Base-by-base conservation (phyloP, 495 filamentous ascomycete species). In the Daldinia bambusicola region DNA sequence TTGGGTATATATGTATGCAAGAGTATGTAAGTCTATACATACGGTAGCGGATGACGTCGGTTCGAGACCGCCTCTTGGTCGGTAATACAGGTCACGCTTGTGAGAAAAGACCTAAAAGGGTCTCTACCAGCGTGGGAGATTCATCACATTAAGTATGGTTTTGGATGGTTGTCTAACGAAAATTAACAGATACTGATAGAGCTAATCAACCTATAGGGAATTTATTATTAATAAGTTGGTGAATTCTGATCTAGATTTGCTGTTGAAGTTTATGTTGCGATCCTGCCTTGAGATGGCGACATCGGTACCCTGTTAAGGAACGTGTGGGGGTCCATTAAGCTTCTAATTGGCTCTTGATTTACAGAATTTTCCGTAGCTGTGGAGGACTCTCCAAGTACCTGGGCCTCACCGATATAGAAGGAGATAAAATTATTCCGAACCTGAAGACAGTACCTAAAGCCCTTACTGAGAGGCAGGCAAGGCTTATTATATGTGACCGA, bases 301-400 rank as follows among this genome's bases (percentile, higher is more conserved):
- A 69, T 69, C 55, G 61, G 62, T 5, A 51, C 37, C 61, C 53
- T 52, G 45, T 60, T 60, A 26, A 20, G 40, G 18, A 43, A 12
- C 3, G 52, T 61, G 70, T 68, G 74, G 70, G 74, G 71, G 63
- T 63, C 45, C 30, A 30, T 74, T 74, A 40, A 74, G 70, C 66
- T 75, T 74, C 71, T 70, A 71, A 71, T 71, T 69, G 74, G 65
- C 7, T 64, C 45, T 40, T 31, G 10, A 26, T 32, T 50, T 48
- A 58, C 62, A 59, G 48, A 40, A 9, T 60, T 62, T 71, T 59
- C 50, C 13, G 14, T 43, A 60, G 16, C 20, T 45, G 38, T 31
- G 50, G 22, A 53, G 30, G 50, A 53, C 34, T 36, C 4, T 34
- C 3, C 32, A 34, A 34, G 32, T 34, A 7, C n/a, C 14, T 31